Percentiles rank a stretch among this genome's conserved stretches.
These are phyloP conservation scores for Pyrenophora tritici-repentis DNA, from an alignment of 2,329 filamentous ascomycete genomes.

Conservation along the genomic window DNA sequence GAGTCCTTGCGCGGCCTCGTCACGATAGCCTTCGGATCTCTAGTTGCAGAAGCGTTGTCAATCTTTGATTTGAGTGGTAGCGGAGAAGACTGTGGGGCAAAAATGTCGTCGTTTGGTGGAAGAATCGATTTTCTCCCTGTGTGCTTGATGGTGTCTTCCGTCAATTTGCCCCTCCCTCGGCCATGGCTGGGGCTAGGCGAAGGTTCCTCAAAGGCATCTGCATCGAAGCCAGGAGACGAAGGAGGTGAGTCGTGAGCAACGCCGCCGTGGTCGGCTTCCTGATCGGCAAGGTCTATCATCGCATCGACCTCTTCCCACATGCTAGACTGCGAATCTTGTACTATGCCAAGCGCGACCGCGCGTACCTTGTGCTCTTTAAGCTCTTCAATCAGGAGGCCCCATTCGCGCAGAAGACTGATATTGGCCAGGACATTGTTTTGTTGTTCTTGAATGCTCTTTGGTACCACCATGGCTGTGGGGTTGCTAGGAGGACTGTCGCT, in stretches of 20 bases:
- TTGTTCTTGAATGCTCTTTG: constrained; percentile 77
- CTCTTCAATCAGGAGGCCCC: constrained; percentile 81
- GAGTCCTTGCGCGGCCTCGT: constrained; percentile 60
- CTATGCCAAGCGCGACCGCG: constrained; percentile 69
- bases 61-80: constrained; percentile 32
- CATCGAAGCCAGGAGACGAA: constrained; percentile 63
- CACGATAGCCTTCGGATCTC: constrained; percentile 32
- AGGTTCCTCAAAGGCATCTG: constrained; percentile 62
- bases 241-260: constrained; percentile 58
- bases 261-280: constrained; percentile 65
- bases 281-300: constrained; percentile 80
- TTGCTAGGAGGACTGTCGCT: constrained; percentile 49
- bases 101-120: constrained; percentile 44
- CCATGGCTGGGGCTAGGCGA: constrained; percentile 44
- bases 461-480: constrained; percentile 68
- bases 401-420: constrained; percentile 80
- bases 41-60: constrained; percentile 29
- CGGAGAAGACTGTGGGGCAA: constrained; percentile 42
- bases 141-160: constrained; percentile 21
- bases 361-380: constrained; percentile 76
- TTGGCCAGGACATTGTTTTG: constrained; percentile 83
- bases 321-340: constrained; percentile 62
- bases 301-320: constrained; percentile 84
- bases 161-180: constrained; percentile 32
- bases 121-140: constrained; percentile 42